These are phyloP conservation scores for Lichtheimia ornata DNA, from an alignment of 371 early-diverging fungal species.

Conservation along the genomic window DNA sequence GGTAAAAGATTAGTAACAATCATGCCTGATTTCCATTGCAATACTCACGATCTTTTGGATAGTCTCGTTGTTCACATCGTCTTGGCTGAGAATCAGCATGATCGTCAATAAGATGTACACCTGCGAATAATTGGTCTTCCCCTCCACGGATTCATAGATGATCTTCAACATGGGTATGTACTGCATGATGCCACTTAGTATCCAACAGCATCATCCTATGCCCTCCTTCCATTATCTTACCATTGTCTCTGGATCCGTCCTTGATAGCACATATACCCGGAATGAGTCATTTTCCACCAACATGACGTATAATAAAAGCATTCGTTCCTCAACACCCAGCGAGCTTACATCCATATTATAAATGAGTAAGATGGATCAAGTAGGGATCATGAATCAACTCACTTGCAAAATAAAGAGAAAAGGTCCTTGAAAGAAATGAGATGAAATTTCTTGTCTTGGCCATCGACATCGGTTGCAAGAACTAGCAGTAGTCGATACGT, in stretches of 20 bases:
- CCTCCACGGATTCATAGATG: slow-evolving; percentile 69
- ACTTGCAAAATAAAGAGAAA: slow-evolving; percentile 66
- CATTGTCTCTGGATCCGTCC: slow-evolving; percentile 77
- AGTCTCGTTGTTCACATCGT: slow-evolving; percentile 73
- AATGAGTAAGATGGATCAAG: neutral
- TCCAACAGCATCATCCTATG: neutral
- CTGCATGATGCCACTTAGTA: slow-evolving; percentile 31
- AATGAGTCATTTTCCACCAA: slow-evolving; percentile 71
- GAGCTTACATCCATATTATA: slow-evolving; percentile 34
- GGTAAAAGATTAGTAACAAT: neutral
- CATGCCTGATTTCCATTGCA: too few relatives aligned
- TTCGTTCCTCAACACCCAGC: slow-evolving; percentile 65
- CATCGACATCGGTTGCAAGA: slow-evolving; percentile 10
- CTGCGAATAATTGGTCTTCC: slow-evolving; percentile 63
- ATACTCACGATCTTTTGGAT: slow-evolving; percentile 70
- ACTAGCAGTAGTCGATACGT: neutral
- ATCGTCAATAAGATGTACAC: slow-evolving; percentile 69
- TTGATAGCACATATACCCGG: slow-evolving; percentile 71
- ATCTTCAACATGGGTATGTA: slow-evolving; percentile 67
- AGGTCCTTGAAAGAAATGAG: slow-evolving; percentile 64
- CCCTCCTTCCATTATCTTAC: slow-evolving; percentile 26
- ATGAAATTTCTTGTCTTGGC: slow-evolving; percentile 40
- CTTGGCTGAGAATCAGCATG: slow-evolving; percentile 70
- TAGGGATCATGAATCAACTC: slow-evolving; percentile 10
- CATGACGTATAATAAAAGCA: slow-evolving; percentile 68